Base-by-base conservation (phyloP, 2,329 filamentous ascomycete species). In the Pseudonectria foliicola region DNA sequence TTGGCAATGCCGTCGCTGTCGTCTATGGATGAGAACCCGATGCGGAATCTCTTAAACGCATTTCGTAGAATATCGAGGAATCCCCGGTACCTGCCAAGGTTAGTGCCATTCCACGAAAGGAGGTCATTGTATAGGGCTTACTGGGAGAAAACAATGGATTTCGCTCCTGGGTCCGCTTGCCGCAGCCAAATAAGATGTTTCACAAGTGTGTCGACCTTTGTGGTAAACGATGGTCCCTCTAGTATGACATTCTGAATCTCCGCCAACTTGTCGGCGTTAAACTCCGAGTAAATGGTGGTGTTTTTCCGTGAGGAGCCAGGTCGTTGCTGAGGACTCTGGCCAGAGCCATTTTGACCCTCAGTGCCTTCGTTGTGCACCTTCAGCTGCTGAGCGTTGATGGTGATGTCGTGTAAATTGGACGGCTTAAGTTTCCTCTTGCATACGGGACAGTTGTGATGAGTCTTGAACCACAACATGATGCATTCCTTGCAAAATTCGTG, bases 61-160 rank as follows among this genome's bases (percentile, higher is more conserved):
- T 68, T 70, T 7, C 70, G 71, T 1, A 96, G 68, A 6, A 94
- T 78, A 1, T 72, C 66, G 2, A 96, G 68, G 48, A 95, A 96
- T 35, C 85, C 82, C 36, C 75, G 75, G 58, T 87, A 92, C 35
- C 59, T 63, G 13, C 18, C 18, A 21, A 29, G 11, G 12, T 24
- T 25, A 31, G 25, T 18, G 14, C 25, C 16, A 25, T n/a, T 25
- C 18, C 13, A 13, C 30, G 4, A 7, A 6, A 32, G 18, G 6
- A 11, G 12, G 11, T 6, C 4, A 32, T 10, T 16, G 30, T 6
- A n/a, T n/a, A 14, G 14, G 4, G 10, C 59, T 31, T 50, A 74
- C 61, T 96, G 90, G 2, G 86, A 93, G 59, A 95, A 98, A n/a
- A 96, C 73, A 55, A 98, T 84, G 0, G 85, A 85, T 56, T 96